Evolutionary conservation across 202 grass and related monocot species (phyloP).

Genomic region (Cymbopogon flexuosus): DNA sequence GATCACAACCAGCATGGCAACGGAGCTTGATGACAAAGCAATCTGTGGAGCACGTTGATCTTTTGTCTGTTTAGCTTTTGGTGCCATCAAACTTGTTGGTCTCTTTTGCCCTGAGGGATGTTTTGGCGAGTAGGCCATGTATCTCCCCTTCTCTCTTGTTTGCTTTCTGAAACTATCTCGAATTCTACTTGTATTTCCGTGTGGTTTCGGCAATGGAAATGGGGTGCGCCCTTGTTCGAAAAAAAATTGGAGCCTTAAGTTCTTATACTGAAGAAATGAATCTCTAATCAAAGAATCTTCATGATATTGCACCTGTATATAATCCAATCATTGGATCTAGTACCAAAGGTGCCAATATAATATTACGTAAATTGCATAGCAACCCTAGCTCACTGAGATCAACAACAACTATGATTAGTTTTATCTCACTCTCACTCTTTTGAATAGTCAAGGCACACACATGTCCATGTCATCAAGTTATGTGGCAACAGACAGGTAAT

Average conservation of each 20-base stretch:
- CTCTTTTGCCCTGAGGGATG: too few relatives aligned
- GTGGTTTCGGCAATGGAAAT: too few relatives aligned
- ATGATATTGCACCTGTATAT: not conserved
- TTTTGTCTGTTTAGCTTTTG: too few relatives aligned
- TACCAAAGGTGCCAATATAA: not conserved
- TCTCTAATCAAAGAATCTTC: not conserved
- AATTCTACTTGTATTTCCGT: too few relatives aligned
- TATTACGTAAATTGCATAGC: not conserved
- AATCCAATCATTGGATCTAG: not conserved
- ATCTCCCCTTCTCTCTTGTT: too few relatives aligned
- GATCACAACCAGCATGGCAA: too few relatives aligned
- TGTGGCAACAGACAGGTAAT: constrained; percentile 10
- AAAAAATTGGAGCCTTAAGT: not conserved
- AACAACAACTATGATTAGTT: not conserved
- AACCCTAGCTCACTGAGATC: not conserved
- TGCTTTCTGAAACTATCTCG: too few relatives aligned
- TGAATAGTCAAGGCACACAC: constrained; percentile 15
- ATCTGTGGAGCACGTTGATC: too few relatives aligned
- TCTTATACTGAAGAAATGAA: not conserved
- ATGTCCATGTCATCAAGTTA: constrained; percentile 29
- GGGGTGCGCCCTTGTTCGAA: not conserved
- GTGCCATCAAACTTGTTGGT: too few relatives aligned
- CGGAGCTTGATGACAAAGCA: too few relatives aligned
- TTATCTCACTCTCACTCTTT: not conserved
- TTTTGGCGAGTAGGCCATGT: too few relatives aligned